phyloP scores from a whole-genome alignment of 2,329 filamentous ascomycete genomes.

The Fusarium acutatum region DNA sequence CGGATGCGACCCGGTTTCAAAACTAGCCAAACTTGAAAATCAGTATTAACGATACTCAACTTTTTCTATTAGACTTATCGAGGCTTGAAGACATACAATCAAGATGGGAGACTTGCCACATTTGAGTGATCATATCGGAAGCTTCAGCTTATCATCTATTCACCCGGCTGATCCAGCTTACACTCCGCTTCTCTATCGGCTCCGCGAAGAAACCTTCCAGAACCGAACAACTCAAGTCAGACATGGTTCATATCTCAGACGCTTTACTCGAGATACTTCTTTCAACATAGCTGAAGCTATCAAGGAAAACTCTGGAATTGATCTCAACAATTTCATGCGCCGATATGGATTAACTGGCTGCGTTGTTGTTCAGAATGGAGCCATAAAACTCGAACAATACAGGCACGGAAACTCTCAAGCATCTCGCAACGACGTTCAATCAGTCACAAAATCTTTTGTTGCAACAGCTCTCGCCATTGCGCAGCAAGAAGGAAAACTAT shows the following conservation, averaged over 20 bases:
- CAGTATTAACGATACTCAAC: neutral
- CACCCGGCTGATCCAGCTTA: constrained; percentile 18
- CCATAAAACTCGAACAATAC: constrained; percentile 21
- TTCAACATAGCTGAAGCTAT: neutral
- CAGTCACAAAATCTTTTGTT: constrained; percentile 25
- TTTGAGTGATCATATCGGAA: constrained; percentile 18
- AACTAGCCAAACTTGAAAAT: neutral
- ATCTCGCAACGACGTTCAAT: constrained; percentile 25
- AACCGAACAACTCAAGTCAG: constrained; percentile 23
- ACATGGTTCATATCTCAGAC: constrained; percentile 22
- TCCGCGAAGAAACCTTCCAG: constrained; percentile 27
- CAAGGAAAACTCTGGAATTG: neutral
- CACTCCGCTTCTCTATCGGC: constrained; percentile 30
- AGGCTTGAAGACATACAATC: neutral
- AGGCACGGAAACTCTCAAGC: constrained; percentile 22
- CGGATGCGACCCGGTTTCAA: neutral
- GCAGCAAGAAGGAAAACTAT: constrained; percentile 20
- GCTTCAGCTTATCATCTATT: constrained; percentile 16
- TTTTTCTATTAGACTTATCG: neutral
- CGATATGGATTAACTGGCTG: constrained; percentile 25
- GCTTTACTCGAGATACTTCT: constrained; percentile 5
- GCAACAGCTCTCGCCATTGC: constrained; percentile 20
- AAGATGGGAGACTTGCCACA: constrained; percentile 2
- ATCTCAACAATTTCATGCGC: constrained; percentile 14
- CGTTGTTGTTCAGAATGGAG: constrained; percentile 9